phyloP scores from a whole-genome alignment of 139 green algal species.

The Limnomonas spitsbergensis region DNA sequence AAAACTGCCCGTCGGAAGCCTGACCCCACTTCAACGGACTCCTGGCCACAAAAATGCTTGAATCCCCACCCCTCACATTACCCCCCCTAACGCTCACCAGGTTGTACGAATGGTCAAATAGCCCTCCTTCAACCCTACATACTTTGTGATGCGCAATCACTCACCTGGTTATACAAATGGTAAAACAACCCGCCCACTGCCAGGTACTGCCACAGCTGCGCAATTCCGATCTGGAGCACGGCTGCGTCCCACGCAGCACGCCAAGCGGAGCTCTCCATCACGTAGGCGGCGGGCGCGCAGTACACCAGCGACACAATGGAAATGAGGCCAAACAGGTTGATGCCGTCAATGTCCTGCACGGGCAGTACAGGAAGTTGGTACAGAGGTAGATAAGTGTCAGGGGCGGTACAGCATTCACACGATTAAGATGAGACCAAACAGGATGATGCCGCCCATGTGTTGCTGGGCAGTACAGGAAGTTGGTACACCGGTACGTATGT shows the following conservation, averaged over 20 bases:
- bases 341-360: constrained; percentile 80
- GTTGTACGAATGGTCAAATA: too few relatives aligned
- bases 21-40: too few relatives aligned
- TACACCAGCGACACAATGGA: constrained; percentile 78
- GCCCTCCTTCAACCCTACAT: too few relatives aligned
- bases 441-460: constrained; percentile 5
- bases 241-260: constrained; percentile 45
- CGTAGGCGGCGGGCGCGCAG: constrained; percentile 64
- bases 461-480: too few relatives aligned
- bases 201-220: constrained; percentile 59
- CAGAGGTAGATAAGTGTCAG: too few relatives aligned
- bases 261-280: constrained; percentile 59
- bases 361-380: neutral
- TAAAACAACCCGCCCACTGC: constrained; percentile 76
- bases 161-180: constrained; percentile 86
- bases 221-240: constrained; percentile 44
- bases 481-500: too few relatives aligned
- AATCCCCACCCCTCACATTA: too few relatives aligned
- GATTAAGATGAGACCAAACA: neutral
- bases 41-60: too few relatives aligned
- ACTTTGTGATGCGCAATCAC: neutral
- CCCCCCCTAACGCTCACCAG: too few relatives aligned
- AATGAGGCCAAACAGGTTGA: constrained; percentile 90
- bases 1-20: too few relatives aligned
- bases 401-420: neutral